Evolutionary conservation across 2,329 filamentous ascomycete genomes (phyloP).

Genomic region (Drechslerella dactyloides): DNA sequence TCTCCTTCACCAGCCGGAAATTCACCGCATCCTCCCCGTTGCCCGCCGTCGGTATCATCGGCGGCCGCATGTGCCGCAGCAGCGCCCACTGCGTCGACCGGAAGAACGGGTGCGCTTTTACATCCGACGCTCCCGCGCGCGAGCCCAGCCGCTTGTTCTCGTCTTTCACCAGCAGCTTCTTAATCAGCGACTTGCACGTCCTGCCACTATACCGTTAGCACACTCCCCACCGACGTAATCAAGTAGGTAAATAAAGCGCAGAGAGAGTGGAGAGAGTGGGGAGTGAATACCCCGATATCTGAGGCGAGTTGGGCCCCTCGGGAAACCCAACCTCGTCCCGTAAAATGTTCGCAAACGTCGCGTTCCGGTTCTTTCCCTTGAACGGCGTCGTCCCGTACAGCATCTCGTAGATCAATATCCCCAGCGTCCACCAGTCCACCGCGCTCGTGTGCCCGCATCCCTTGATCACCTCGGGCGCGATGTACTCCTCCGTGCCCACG

Average conservation of each 20-base stretch:
- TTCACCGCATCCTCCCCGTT: slow-evolving; percentile 92
- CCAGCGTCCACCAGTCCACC: slow-evolving; percentile 98
- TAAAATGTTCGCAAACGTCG: slow-evolving; percentile 96
- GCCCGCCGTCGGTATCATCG: slow-evolving; percentile 90
- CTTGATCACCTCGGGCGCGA: slow-evolving; percentile 98
- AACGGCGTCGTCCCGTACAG: slow-evolving; percentile 97
- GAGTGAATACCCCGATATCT: slow-evolving; percentile 82
- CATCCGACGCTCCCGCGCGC: slow-evolving; percentile 92
- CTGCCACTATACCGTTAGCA: slow-evolving; percentile 62
- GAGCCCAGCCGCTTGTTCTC: slow-evolving; percentile 92
- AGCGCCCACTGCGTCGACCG: slow-evolving; percentile 94
- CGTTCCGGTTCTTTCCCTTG: slow-evolving; percentile 98
- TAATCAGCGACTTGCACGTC: slow-evolving; percentile 93
- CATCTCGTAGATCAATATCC: slow-evolving; percentile 98
- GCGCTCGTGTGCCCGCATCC: slow-evolving; percentile 97
- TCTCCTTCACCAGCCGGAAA: slow-evolving; percentile 98
- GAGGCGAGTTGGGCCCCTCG: slow-evolving; percentile 80
- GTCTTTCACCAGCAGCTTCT: slow-evolving; percentile 97
- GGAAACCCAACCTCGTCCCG: slow-evolving; percentile 95
- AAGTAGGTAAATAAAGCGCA: neutral
- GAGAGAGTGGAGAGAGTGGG: neutral
- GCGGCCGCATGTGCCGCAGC: slow-evolving; percentile 95
- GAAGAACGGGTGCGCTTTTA: slow-evolving; percentile 96
- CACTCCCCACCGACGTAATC: no score
- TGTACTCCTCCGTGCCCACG: slow-evolving; percentile 98